Evolutionary conservation across 192 early-diverging fungal species (phyloP).

Genomic region (Neocallimastix lanati): DNA sequence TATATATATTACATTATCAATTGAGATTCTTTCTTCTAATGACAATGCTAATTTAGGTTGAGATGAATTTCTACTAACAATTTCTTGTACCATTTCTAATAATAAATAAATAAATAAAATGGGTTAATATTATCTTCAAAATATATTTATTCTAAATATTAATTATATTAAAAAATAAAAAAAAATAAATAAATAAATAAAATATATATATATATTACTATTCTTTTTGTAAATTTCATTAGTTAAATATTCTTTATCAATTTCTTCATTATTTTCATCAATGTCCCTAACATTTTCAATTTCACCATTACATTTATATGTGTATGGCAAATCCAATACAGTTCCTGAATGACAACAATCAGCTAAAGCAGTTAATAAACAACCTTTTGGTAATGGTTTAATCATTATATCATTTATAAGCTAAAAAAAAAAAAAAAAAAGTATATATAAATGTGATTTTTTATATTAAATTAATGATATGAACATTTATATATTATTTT

Average conservation of each 20-base stretch:
- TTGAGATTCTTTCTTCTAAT: not conserved
- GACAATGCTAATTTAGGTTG: not conserved
- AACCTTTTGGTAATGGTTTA: not conserved
- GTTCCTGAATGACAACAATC: conserved; percentile 6
- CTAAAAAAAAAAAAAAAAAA: too few relatives aligned
- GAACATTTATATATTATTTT: too few relatives aligned
- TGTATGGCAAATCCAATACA: conserved; percentile 1
- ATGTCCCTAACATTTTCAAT: conserved; percentile 11
- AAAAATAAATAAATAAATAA: too few relatives aligned
- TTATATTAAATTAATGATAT: too few relatives aligned
- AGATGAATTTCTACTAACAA: not conserved
- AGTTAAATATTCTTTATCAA: not conserved
- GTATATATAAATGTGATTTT: too few relatives aligned
- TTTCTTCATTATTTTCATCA: not conserved
- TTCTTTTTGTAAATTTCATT: not conserved
- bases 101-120: too few relatives aligned
- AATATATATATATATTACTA: too few relatives aligned
- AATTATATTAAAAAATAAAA: too few relatives aligned
- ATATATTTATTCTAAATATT: too few relatives aligned
- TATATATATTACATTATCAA: not conserved
- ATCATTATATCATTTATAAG: not conserved
- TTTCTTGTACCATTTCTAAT: not conserved
- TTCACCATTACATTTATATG: conserved; percentile 34
- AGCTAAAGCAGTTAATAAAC: not conserved
- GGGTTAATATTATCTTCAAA: too few relatives aligned